A percentile compares a stretch with the other conserved stretches of the same genome.
These are phyloP conservation scores for Pochonia chlamydosporia DNA, from an alignment of 2,329 filamentous ascomycete genomes.

Conservation along the genomic window DNA sequence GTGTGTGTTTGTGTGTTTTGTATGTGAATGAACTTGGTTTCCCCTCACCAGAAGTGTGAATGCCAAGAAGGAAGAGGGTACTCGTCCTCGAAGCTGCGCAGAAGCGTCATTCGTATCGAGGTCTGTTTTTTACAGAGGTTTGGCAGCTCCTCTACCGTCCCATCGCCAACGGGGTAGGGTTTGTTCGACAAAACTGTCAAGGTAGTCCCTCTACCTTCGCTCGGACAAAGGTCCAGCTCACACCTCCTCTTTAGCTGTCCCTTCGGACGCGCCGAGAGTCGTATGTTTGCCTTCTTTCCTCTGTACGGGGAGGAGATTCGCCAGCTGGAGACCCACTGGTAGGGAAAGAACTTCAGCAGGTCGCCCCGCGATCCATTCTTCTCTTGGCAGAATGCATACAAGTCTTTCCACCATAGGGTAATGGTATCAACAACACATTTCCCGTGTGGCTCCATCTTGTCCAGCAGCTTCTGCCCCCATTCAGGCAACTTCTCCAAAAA, in stretches of 20 bases:
- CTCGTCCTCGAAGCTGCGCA: neutral
- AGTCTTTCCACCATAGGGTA: too few relatives aligned
- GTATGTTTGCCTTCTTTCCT: too few relatives aligned
- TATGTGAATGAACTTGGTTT: neutral
- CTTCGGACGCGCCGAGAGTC: too few relatives aligned
- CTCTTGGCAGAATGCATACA: too few relatives aligned
- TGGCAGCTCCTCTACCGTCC: neutral
- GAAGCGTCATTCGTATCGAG: neutral
- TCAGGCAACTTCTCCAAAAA: too few relatives aligned
- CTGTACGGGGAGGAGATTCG: too few relatives aligned
- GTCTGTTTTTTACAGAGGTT: neutral
- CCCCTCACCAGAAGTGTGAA: neutral
- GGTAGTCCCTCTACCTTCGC: neutral
- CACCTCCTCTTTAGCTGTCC: neutral
- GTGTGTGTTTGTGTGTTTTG: neutral
- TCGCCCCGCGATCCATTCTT: too few relatives aligned
- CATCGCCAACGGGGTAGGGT: neutral
- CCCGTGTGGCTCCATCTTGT: too few relatives aligned
- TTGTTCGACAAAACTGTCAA: neutral
- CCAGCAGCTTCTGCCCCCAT: too few relatives aligned
- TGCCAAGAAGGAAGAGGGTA: neutral
- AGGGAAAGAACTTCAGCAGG: too few relatives aligned
- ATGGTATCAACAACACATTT: too few relatives aligned
- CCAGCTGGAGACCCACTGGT: too few relatives aligned
- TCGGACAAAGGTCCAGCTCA: neutral